These are phyloP conservation scores for Candida tammaniensis DNA, from an alignment of 805 yeast species.

Conservation along the genomic window DNA sequence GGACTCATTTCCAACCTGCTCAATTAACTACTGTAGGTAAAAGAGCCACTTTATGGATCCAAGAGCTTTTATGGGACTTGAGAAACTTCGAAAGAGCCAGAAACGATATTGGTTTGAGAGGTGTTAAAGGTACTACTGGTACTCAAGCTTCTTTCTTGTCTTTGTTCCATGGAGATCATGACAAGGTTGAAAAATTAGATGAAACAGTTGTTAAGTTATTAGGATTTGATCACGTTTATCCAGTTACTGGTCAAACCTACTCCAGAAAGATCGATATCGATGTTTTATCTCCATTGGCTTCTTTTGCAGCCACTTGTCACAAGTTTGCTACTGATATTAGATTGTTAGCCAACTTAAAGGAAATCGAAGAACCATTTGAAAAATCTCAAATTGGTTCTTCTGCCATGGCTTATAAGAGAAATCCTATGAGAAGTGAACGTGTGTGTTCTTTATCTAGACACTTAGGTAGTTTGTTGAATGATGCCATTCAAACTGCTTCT, in stretches of 20 bases:
- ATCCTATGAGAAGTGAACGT: slow-evolving; percentile 99
- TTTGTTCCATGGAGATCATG: slow-evolving; percentile 95
- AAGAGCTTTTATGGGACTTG: slow-evolving; percentile 96
- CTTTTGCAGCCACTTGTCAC: slow-evolving; percentile 94
- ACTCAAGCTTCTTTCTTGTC: slow-evolving; percentile 96
- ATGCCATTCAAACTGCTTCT: slow-evolving; percentile 94
- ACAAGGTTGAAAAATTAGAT: slow-evolving; percentile 90
- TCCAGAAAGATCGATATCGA: slow-evolving; percentile 97
- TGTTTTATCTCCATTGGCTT: slow-evolving; percentile 85
- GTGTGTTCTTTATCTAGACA: slow-evolving; percentile 98
- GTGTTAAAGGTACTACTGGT: slow-evolving; percentile 99
- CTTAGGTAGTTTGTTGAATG: slow-evolving; percentile 84
- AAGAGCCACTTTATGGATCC: slow-evolving; percentile 96
- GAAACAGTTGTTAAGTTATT: slow-evolving; percentile 87
- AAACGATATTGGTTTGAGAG: slow-evolving; percentile 93
- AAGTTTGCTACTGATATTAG: slow-evolving; percentile 97
- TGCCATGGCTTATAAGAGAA: slow-evolving; percentile 99
- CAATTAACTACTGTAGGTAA: slow-evolving; percentile 98
- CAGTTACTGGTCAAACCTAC: slow-evolving; percentile 99
- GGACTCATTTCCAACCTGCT: slow-evolving; percentile 99
- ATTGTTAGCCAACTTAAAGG: slow-evolving; percentile 93
- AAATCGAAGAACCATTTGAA: slow-evolving; percentile 97
- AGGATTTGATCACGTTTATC: slow-evolving; percentile 94
- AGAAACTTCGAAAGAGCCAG: slow-evolving; percentile 95
- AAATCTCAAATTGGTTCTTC: slow-evolving; percentile 97